Percentiles rank a stretch among this genome's conserved stretches.
phyloP scores from a whole-genome alignment of 805 yeast genomes.

The Phaffomyces thermotolerans region DNA sequence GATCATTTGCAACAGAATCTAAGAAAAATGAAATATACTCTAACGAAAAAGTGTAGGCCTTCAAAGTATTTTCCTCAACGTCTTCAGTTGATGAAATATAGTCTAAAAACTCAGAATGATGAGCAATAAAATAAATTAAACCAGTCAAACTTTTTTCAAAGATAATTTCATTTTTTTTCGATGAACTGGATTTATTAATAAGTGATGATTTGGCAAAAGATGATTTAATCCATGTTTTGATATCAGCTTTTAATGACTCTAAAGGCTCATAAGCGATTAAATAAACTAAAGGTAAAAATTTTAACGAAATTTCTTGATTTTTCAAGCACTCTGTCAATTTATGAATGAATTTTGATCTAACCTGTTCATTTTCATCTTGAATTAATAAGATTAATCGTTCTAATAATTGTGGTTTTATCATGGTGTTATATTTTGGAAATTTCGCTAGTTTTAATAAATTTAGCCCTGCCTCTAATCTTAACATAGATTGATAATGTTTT shows the following conservation, averaged over 20 bases:
- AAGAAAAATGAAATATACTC: slow-evolving; percentile 56
- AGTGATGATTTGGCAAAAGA: slow-evolving; percentile 29
- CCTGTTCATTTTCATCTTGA: slow-evolving; percentile 57
- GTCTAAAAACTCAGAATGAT: slow-evolving; percentile 58
- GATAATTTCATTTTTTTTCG: slow-evolving; percentile 32
- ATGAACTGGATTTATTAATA: slow-evolving; percentile 14
- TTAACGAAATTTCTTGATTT: slow-evolving; percentile 48
- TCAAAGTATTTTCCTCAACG: slow-evolving; percentile 23
- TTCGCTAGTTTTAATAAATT: slow-evolving; percentile 59
- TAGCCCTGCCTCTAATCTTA: slow-evolving; percentile 64
- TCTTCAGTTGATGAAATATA: slow-evolving; percentile 27
- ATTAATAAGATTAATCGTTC: slow-evolving; percentile 48
- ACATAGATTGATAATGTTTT: slow-evolving; percentile 44
- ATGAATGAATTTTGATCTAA: slow-evolving; percentile 45
- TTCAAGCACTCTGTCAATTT: slow-evolving; percentile 46
- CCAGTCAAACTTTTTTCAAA: slow-evolving; percentile 66
- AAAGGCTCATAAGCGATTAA: slow-evolving; percentile 76
- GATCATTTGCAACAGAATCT: slow-evolving; percentile 50
- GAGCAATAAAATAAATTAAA: slow-evolving; percentile 63
- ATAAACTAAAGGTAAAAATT: slow-evolving; percentile 60
- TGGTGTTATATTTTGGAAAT: slow-evolving; percentile 39
- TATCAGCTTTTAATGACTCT: slow-evolving; percentile 37
- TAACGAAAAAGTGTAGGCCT: slow-evolving; percentile 46
- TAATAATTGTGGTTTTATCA: slow-evolving; percentile 47
- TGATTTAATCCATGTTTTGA: slow-evolving; percentile 67